These are phyloP conservation scores for Earliella scabrosa DNA, from an alignment of 1,284 basidiomycete genomes.

Conservation along the genomic window DNA sequence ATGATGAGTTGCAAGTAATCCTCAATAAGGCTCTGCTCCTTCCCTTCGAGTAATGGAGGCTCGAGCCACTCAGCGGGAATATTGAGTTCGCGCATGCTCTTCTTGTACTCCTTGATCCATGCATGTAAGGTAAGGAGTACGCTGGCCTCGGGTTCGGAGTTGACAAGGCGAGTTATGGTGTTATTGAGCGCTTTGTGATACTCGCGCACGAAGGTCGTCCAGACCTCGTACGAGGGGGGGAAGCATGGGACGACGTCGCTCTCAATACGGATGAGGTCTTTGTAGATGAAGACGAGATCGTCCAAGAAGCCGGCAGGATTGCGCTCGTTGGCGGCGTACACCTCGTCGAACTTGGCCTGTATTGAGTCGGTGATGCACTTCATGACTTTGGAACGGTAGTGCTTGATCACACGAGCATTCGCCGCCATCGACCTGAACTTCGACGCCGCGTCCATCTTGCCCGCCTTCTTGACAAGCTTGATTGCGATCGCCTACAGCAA, in stretches of 20 bases:
- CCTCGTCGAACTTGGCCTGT: conserved; percentile 72
- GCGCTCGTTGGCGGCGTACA: conserved; percentile 64
- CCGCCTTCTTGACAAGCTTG: conserved; percentile 91
- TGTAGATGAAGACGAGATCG: conserved; percentile 89
- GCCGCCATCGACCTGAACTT: conserved; percentile 93
- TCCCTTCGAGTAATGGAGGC: conserved; percentile 90
- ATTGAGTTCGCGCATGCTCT: conserved; percentile 92
- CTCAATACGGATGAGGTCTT: conserved; percentile 92
- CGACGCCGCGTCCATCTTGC: conserved; percentile 86
- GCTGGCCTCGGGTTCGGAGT: conserved; percentile 84
- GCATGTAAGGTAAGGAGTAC: conserved; percentile 86
- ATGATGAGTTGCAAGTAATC: conserved; percentile 95
- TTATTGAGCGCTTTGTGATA: conserved; percentile 92
- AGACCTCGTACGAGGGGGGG: conserved; percentile 91
- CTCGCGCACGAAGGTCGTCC: conserved; percentile 83
- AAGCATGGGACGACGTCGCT: conserved; percentile 89
- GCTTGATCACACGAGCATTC: conserved; percentile 93
- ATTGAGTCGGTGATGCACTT: conserved; percentile 84
- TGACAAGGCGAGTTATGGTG: conserved; percentile 75
- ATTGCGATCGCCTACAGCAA: conserved; percentile 82
- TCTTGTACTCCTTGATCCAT: conserved; percentile 96
- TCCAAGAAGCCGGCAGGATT: conserved; percentile 81
- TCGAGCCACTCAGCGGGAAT: conserved; percentile 84
- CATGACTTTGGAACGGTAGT: conserved; percentile 91
- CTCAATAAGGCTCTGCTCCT: conserved; percentile 92